Evolutionary conservation across 768 basidiomycete genomes (phyloP).

Genomic region (Suillus brevipes): DNA sequence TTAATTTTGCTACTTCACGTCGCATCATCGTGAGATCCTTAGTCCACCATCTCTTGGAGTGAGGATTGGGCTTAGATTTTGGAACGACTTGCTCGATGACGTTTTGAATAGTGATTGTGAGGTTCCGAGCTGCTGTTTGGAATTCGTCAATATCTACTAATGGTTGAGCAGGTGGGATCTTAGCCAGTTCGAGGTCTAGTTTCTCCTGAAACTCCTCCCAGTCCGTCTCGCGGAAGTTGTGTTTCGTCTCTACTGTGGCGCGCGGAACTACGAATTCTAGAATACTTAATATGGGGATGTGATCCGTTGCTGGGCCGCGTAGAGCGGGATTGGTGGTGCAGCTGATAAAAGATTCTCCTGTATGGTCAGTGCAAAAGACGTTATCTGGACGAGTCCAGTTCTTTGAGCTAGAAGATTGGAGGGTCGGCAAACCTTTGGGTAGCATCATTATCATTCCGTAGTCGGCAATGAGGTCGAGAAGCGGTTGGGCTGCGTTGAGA

Average conservation of each 20-base stretch:
- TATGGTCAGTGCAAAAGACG: slow-evolving; percentile 10
- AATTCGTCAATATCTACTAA: background rate
- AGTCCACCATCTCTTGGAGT: background rate
- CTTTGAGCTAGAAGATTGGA: background rate
- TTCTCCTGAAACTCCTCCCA: background rate
- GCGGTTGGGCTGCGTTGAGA: background rate
- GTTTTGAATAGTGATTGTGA: background rate
- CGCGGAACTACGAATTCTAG: background rate
- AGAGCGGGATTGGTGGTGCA: background rate
- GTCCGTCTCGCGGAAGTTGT: background rate
- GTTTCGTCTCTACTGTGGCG: background rate
- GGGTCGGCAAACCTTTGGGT: slow-evolving; percentile 10
- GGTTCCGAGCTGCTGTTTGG: background rate
- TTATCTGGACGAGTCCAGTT: slow-evolving; percentile 15
- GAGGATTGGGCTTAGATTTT: background rate
- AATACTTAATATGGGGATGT: background rate
- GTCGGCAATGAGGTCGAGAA: slow-evolving; percentile 11
- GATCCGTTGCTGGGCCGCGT: background rate
- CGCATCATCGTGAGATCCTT: background rate
- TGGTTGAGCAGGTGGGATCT: background rate
- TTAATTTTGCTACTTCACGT: background rate
- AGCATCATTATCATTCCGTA: slow-evolving; percentile 11
- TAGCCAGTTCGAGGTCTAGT: background rate
- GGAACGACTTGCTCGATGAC: background rate
- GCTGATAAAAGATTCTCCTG: rapidly evolving